Conservation (phyloP, 345 rosid genomes). For the Laguncularia racemosa region DNA sequence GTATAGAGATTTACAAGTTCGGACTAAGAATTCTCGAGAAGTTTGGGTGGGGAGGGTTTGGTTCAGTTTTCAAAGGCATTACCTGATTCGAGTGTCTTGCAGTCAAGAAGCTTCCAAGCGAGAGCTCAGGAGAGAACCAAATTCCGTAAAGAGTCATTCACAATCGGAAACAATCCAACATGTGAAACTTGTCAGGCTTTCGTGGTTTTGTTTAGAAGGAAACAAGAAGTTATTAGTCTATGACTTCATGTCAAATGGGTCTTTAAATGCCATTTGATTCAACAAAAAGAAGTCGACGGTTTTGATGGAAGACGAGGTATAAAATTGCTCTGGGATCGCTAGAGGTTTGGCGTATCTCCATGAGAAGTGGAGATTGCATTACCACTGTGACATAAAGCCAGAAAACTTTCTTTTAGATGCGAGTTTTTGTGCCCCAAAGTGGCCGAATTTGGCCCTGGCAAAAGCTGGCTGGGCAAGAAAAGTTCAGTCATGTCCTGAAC, state of each 20-base stretch:
- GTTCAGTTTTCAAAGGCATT: slow-evolving; percentile 82
- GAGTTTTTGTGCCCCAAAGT: slow-evolving; percentile 70
- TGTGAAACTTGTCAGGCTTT: slow-evolving; percentile 69
- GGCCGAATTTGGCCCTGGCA: slow-evolving; percentile 84
- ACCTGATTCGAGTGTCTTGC: slow-evolving; percentile 61
- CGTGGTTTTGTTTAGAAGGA: slow-evolving; percentile 80
- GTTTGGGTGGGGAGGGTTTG: slow-evolving; percentile 82
- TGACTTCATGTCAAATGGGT: slow-evolving; percentile 75
- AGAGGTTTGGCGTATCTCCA: slow-evolving; percentile 79
- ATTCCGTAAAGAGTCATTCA: slow-evolving; percentile 64
- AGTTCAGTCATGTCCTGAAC: slow-evolving; percentile 78
- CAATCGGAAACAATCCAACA: slow-evolving; percentile 78
- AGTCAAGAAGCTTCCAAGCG: slow-evolving; percentile 72
- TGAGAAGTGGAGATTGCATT: slow-evolving; percentile 81
- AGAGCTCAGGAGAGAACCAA: slow-evolving; percentile 87
- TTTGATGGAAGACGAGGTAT: slow-evolving; percentile 61
- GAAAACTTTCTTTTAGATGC: slow-evolving; percentile 73
- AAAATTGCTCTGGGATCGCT: slow-evolving; percentile 66
- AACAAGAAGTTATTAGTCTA: slow-evolving; percentile 51
- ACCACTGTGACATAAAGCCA: slow-evolving; percentile 85
- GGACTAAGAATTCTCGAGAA: slow-evolving; percentile 80
- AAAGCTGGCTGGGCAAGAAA: slow-evolving; percentile 73
- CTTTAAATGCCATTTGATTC: slow-evolving; percentile 58
- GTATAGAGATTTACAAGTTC: slow-evolving; percentile 53
- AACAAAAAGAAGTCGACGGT: slow-evolving; percentile 13